These are phyloP conservation scores for Dothiorella sarmentorum DNA, from an alignment of 2,329 filamentous ascomycete genomes.

Conservation along the genomic window DNA sequence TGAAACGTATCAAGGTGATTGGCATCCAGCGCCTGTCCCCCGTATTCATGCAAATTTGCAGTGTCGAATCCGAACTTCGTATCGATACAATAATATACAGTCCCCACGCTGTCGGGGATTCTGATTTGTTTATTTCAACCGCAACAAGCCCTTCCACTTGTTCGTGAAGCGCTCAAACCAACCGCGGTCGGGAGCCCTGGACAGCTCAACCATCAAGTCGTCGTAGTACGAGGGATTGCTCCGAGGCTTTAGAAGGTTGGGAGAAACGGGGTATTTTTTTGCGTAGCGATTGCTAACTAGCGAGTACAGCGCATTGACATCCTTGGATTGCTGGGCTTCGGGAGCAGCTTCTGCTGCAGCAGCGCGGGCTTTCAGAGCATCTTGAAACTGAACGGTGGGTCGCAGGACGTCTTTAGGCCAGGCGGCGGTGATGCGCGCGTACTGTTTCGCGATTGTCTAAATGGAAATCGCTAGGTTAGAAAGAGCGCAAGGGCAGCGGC, in stretches of 20 bases:
- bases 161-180: slow-evolving; percentile 36
- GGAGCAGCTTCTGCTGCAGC: slow-evolving; percentile 19
- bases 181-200: slow-evolving; percentile 32
- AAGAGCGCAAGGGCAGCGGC: background rate
- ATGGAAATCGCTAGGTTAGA: background rate
- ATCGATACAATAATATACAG: slow-evolving; percentile 5
- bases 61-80: background rate
- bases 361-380: slow-evolving; percentile 42
- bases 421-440: slow-evolving; percentile 46
- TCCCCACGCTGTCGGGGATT: background rate
- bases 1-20: background rate
- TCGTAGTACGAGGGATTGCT: slow-evolving; percentile 36
- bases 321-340: slow-evolving; percentile 37
- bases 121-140: slow-evolving; percentile 24
- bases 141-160: slow-evolving; percentile 38
- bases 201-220: slow-evolving; percentile 35
- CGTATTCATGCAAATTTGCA: background rate
- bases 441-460: slow-evolving; percentile 44
- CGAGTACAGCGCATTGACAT: slow-evolving; percentile 58
- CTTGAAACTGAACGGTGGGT: slow-evolving; percentile 46
- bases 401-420: slow-evolving; percentile 52
- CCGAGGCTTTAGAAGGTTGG: slow-evolving; percentile 30
- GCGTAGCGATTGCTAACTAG: slow-evolving; percentile 58
- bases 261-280: slow-evolving; percentile 37
- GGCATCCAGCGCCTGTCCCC: background rate